Base-by-base conservation (phyloP, 2,329 filamentous ascomycete genomes). In the Thelonectria rubi region DNA sequence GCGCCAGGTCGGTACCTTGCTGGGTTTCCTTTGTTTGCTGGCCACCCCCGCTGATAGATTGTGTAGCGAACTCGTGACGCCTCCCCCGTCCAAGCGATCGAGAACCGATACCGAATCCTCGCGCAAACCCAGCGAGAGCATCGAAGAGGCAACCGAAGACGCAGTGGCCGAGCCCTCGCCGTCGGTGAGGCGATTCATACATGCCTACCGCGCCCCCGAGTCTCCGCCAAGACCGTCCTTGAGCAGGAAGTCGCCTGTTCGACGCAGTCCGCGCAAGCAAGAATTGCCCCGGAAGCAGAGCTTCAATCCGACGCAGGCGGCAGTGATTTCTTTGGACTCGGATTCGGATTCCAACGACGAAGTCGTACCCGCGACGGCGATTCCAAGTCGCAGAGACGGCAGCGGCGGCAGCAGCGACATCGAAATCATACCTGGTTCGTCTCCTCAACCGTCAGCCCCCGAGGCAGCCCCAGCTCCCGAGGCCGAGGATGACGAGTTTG, bases 401-500 rank as follows among this genome's bases (percentile, higher is more conserved):
- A 50, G 60, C 17, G 58, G 54, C 40, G 61, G 60, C 39, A 72
- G 64, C 30, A 37, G 17, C 12, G 42, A 20, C 8, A 8, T 68
- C 14, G 66, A 69, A 21, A 40, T 66, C 34, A 9, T 51, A 14
- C 43, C 58, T n/a, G 39, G 52, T 7, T 55, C 62, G 2, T n/a
- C 57, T 8, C 40, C 51, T 24, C 42, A 45, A 21, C 42, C 42
- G 18, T 11, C 42, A 24, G 11, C 42, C 6, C 20, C 42, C n/a
- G n/a, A 43, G 40, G 3, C 40, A 17, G n/a, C 5, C 8, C 7
- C 8, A 18, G 18, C 12, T 7, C 17, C 18, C 10, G 58, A 63
- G 51, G 63, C 63, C 50, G 64, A 68, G 17, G 76, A 81, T 3
- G 78, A 83, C 46, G 79, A 81, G 9, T 80, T 82, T 17, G 77